These are phyloP conservation scores for Rhizophagus clarus DNA, from an alignment of 192 early-diverging fungal genomes.

Conservation along the genomic window DNA sequence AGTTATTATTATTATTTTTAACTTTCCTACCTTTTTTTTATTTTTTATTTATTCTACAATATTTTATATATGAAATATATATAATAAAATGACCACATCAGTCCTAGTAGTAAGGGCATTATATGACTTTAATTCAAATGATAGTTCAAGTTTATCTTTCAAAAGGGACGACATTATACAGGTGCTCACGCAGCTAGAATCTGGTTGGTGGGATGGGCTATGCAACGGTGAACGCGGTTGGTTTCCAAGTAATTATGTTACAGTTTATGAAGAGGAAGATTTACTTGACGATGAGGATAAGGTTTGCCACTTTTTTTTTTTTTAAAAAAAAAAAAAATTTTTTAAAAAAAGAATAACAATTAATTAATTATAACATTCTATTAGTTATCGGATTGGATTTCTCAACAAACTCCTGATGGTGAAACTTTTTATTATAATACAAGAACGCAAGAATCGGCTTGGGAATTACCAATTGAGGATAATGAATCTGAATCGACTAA, in stretches of 20 bases:
- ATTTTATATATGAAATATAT: background rate
- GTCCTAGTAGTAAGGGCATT: constrained; percentile 58
- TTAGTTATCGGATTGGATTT: constrained; percentile 46
- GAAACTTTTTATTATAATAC: constrained; percentile 52
- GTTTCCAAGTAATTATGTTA: constrained; percentile 84
- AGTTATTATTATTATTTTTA: too few species aligned
- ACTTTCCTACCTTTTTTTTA: too few species aligned
- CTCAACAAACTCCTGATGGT: constrained; percentile 50
- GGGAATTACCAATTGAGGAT: constrained; percentile 34
- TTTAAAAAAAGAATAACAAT: background rate
- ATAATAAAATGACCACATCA: constrained; percentile 5
- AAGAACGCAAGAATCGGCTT: constrained; percentile 47
- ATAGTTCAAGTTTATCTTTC: constrained; percentile 80
- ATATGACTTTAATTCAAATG: constrained; percentile 84
- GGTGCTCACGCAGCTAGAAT: constrained; percentile 84
- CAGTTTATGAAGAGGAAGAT: constrained; percentile 7
- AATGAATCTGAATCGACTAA: too few species aligned
- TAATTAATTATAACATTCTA: background rate
- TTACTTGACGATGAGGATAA: constrained; percentile 3
- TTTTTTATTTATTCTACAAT: background rate
- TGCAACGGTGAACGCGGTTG: constrained; percentile 80
- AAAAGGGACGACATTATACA: constrained; percentile 85
- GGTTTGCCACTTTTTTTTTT: background rate
- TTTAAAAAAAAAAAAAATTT: background rate
- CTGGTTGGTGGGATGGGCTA: constrained; percentile 98